Base-by-base conservation (phyloP, 1,284 basidiomycete genomes). In the Cystobasidium sp. region DNA sequence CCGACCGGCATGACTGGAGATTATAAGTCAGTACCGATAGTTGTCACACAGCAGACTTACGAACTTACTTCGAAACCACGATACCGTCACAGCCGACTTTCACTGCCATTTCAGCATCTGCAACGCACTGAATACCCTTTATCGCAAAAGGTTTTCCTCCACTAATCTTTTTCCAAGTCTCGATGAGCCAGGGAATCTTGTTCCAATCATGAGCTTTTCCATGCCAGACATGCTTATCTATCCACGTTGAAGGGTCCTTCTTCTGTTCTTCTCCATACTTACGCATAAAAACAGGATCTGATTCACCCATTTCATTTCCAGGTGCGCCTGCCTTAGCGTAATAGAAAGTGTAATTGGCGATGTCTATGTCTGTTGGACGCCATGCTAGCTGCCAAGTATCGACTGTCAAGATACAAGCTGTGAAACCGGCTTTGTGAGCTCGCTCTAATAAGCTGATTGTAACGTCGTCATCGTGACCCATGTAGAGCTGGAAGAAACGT, bases 401-500 rank as follows among this genome's bases (percentile, higher is more conserved):
- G n/a, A 87, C 84, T 0, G 87, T 88, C 82, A 88, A 74, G 56
- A 84, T 80, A 71, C 82, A 78, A 9, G 78, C 77, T 78, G 86
- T 84, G 81, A 85, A 87, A 1, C 86, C 85, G 18, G 81, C 82
- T 69, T 85, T 84, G 84, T 84, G 85, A 0, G 86, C 86, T 14
- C 86, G 82, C 63, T 84, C 82, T n/a, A 87, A 79, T 7, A 87
- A 81, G 66, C 84, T 85, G 31, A 84, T 79, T 0, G 85, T 86
- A 83, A 87, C 82, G 46, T 87, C 86, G 66, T 86, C 86, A 75
- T 87, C 85, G 73, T 78, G 75, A 1, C 86, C 86, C 83, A 86
- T 91, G 81, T 93, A 93, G 7, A 93, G 86, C 81, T 94, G 91
- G 82, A 87, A 93, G 88, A 89, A 93, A 24, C 90, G 85, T 37